These are phyloP conservation scores for Pyrenochaeta sp. DNA, from an alignment of 2,329 filamentous ascomycete species.

Conservation along the genomic window DNA sequence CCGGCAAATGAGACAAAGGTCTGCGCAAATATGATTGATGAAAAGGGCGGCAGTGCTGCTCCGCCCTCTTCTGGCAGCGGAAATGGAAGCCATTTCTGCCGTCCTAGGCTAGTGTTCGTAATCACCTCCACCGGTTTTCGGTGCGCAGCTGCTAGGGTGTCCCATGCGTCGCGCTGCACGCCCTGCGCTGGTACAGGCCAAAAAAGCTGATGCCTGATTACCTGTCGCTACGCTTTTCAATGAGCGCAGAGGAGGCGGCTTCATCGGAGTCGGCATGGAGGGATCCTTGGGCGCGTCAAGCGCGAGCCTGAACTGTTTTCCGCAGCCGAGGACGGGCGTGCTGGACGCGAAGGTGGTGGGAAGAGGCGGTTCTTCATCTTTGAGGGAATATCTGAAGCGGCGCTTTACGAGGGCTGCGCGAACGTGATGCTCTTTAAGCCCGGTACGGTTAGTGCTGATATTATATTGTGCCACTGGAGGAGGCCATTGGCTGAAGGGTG, in stretches of 20 bases:
- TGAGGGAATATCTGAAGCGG: constrained; percentile 1
- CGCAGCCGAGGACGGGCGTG: not conserved
- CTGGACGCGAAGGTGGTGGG: not conserved
- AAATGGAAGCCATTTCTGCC: constrained; percentile 28
- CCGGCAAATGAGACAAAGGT: not conserved
- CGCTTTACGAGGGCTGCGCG: not conserved
- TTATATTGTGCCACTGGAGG: constrained; percentile 1
- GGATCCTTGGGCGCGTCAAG: not conserved
- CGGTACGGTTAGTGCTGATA: constrained; percentile 24
- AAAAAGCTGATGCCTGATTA: constrained; percentile 30
- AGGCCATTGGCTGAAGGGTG: constrained; percentile 14
- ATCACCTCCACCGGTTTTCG: constrained; percentile 34
- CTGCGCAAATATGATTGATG: constrained; percentile 12
- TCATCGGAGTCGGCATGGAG: not conserved
- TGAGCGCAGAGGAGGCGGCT: not conserved
- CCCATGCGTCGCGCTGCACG: constrained; percentile 32
- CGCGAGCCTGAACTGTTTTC: not conserved
- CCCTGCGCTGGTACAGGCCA: constrained; percentile 27
- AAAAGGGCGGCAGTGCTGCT: constrained; percentile 36
- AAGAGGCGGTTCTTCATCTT: constrained; percentile 1
- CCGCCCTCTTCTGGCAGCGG: constrained; percentile 38
- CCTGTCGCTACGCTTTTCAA: not conserved
- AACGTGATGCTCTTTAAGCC: constrained; percentile 7
- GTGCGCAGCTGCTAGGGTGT: constrained; percentile 30
- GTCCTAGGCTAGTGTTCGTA: constrained; percentile 33